Conservation (phyloP, 306 rosid genomes). For the Rosa persica region DNA sequence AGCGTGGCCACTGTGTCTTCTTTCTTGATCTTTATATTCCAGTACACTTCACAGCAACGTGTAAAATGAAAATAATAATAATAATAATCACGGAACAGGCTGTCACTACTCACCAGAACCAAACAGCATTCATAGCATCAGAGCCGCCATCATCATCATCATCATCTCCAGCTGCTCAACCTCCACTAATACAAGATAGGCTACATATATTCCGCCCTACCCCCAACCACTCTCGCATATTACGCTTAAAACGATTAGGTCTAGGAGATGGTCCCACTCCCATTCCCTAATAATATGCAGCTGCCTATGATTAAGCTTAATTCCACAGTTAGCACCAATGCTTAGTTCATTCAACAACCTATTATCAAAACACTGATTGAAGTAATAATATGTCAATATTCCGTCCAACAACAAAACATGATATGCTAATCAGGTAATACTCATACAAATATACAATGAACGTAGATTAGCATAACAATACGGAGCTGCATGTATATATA, state of each 20-base stretch:
- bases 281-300: not conserved
- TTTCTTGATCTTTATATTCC: not conserved
- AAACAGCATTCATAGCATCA: not conserved
- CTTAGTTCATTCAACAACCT: not conserved
- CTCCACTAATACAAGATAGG: not conserved
- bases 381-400: not conserved
- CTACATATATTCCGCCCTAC: not conserved
- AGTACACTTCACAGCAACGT: not conserved
- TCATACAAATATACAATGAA: not conserved
- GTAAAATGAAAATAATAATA: not conserved
- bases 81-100: not conserved
- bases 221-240: not conserved
- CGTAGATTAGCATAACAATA: not conserved
- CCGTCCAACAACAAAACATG: not conserved
- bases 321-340: not conserved
- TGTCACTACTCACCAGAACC: not conserved
- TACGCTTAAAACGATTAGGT: not conserved
- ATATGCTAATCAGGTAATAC: not conserved
- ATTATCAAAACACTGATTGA: not conserved
- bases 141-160: not conserved
- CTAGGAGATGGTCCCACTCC: not conserved
- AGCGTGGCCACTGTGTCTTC: not conserved
- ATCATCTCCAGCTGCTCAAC: not conserved
- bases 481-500: not conserved
- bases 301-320: not conserved